A percentile compares a stretch with the other conserved stretches of the same genome.
Conservation (phyloP, 1,284 basidiomycete genomes). For the Fomitopsis palustris region DNA sequence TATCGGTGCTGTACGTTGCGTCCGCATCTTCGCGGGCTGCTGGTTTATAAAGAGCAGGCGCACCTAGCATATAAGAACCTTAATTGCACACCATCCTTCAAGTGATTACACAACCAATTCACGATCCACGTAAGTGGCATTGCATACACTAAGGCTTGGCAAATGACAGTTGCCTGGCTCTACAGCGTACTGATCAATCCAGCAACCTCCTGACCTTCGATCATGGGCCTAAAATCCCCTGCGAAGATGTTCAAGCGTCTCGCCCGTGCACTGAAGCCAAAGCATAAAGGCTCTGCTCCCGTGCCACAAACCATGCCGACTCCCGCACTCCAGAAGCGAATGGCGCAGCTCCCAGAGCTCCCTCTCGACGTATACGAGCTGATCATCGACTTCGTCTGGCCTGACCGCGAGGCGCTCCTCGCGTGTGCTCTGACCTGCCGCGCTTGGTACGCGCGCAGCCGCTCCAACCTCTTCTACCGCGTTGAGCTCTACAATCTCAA, state of each 20-base stretch:
- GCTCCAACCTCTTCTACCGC: conserved; percentile 14
- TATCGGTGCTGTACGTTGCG: neutral
- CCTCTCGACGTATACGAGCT: conserved; percentile 18
- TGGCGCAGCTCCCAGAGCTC: neutral
- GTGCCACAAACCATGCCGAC: neutral
- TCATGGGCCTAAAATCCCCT: neutral
- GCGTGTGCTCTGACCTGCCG: conserved; percentile 17
- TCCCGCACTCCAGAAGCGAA: neutral
- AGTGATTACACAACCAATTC: neutral
- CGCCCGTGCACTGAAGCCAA: neutral
- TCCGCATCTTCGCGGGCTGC: neutral
- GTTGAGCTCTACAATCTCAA: conserved; percentile 9
- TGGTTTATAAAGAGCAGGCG: neutral
- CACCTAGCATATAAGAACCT: neutral
- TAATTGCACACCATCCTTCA: neutral
- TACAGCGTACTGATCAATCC: neutral
- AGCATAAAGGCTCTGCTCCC: neutral
- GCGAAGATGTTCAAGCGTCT: neutral
- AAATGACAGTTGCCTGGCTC: neutral
- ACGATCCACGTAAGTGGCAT: neutral
- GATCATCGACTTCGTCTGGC: conserved; percentile 18
- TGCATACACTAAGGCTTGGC: neutral
- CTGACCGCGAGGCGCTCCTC: conserved; percentile 10
- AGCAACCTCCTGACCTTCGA: neutral
- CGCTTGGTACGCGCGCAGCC: conserved; percentile 15